These are phyloP conservation scores for Hymenoscyphus linearis DNA, from an alignment of 2,329 filamentous ascomycete genomes.

Conservation along the genomic window DNA sequence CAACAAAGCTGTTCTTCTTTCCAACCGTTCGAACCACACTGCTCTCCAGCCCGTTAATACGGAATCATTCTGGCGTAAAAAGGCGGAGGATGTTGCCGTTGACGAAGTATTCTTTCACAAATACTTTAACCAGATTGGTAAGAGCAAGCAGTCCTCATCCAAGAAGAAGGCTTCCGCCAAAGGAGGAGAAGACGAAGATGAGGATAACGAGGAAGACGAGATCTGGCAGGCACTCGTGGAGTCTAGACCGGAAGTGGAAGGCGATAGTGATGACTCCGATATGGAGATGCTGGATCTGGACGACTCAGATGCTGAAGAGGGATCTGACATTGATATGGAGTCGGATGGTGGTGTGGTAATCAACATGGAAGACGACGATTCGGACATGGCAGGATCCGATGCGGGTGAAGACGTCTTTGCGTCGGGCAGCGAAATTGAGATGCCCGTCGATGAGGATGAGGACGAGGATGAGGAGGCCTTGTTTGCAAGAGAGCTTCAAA, in stretches of 20 bases:
- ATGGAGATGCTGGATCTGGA: conserved; percentile 49
- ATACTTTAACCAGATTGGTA: conserved; percentile 79
- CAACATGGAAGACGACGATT: conserved; percentile 40
- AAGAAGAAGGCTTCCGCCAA: conserved; percentile 53
- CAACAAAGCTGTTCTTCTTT: conserved; percentile 55
- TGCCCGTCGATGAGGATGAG: conserved; percentile 36
- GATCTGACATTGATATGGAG: conserved; percentile 37
- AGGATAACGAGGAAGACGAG: conserved; percentile 67
- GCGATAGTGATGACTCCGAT: conserved; percentile 45
- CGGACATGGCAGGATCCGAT: conserved; percentile 24
- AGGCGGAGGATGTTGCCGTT: conserved; percentile 76
- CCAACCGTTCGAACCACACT: conserved; percentile 39
- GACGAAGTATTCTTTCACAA: conserved; percentile 98
- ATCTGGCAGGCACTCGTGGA: conserved; percentile 89
- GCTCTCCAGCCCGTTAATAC: conserved; percentile 68
- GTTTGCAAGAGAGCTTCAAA: conserved; percentile 33
- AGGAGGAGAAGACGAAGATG: conserved; percentile 36
- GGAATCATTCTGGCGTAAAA: conserved; percentile 86
- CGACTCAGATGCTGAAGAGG: conserved; percentile 39
- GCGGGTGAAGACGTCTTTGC: conserved; percentile 22
- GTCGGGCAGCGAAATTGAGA: conserved; percentile 25
- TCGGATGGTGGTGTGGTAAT: conserved; percentile 42
- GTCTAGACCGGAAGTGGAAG: conserved; percentile 72
- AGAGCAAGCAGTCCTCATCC: conserved; percentile 48
- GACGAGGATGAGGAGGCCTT: conserved; percentile 42